A percentile compares a stretch with the other conserved stretches of the same genome.
Conservation (phyloP, 2,329 filamentous ascomycete species). For the Fusarium beomiforme region DNA sequence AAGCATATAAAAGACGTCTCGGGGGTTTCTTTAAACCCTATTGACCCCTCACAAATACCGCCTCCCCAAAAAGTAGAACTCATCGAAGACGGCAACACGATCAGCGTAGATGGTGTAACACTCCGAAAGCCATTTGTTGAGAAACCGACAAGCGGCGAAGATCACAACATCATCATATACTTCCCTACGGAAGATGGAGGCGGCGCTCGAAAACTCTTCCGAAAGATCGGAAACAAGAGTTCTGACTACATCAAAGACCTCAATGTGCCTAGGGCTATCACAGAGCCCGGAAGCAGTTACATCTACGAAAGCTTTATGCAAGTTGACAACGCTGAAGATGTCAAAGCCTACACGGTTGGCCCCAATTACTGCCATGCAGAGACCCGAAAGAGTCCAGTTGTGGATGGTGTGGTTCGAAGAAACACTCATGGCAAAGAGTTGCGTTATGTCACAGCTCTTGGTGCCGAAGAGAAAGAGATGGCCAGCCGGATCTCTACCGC, state of each 20-base stretch:
- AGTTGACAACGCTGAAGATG: slow-evolving; percentile 96
- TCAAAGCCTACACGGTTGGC: slow-evolving; percentile 98
- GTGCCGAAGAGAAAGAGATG: slow-evolving; percentile 81
- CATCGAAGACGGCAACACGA: slow-evolving; percentile 87
- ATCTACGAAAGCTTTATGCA: slow-evolving; percentile 97
- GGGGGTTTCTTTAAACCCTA: slow-evolving; percentile 77
- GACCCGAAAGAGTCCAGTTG: slow-evolving; percentile 95
- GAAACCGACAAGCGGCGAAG: slow-evolving; percentile 97
- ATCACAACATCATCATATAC: slow-evolving; percentile 99
- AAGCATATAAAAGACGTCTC: slow-evolving; percentile 84
- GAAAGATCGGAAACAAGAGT: slow-evolving; percentile 99
- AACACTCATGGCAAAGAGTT: slow-evolving; percentile 98
- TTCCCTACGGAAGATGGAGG: slow-evolving; percentile 88
- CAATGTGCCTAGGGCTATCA: slow-evolving; percentile 79
- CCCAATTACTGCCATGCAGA: slow-evolving; percentile 94
- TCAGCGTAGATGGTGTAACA: slow-evolving; percentile 84
- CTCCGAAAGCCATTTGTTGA: slow-evolving; percentile 96
- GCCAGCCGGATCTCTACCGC: slow-evolving; percentile 89
- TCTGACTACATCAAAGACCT: slow-evolving; percentile 90
- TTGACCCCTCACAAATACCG: slow-evolving; percentile 69
- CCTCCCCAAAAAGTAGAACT: slow-evolving; percentile 81
- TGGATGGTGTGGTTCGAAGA: slow-evolving; percentile 92
- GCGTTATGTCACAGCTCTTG: slow-evolving; percentile 90
- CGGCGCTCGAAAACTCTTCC: slow-evolving; percentile 89
- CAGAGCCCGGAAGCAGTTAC: slow-evolving; percentile 84